phyloP scores from a whole-genome alignment of 768 basidiomycete species.

The Amanita rubescens region DNA sequence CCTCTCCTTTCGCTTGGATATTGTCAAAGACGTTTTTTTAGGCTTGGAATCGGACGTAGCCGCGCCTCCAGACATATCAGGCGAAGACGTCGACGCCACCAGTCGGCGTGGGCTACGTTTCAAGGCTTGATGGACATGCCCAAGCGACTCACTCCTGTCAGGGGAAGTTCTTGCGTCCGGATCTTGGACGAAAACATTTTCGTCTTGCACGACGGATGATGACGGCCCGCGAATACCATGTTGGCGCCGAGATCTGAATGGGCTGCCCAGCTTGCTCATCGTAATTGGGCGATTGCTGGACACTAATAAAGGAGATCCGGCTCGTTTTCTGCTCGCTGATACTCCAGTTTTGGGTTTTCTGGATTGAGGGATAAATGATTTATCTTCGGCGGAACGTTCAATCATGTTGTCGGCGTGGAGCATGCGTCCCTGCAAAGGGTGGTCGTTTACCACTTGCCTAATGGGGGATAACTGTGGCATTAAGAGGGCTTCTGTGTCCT shows the following conservation, averaged over 20 bases:
- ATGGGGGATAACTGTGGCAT: background rate
- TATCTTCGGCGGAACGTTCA: background rate
- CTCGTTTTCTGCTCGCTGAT: background rate
- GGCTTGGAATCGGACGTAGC: background rate
- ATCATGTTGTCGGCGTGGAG: background rate
- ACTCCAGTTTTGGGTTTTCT: background rate
- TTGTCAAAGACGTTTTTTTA: background rate
- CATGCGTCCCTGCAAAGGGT: background rate
- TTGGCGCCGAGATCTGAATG: background rate
- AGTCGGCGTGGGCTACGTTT: background rate
- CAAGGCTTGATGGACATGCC: background rate
- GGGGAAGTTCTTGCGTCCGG: background rate
- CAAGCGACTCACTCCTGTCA: background rate
- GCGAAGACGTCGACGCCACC: background rate
- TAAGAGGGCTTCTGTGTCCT: background rate
- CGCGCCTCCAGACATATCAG: background rate
- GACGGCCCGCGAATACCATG: background rate
- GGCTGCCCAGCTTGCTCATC: background rate
- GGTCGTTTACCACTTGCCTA: background rate
- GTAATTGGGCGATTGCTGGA: background rate
- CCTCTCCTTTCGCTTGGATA: background rate
- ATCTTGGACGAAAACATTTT: conserved; percentile 1
- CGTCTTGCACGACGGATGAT: background rate
- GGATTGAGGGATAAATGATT: background rate
- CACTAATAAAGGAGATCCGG: background rate